Evolutionary conservation across 2,329 filamentous ascomycete genomes (phyloP), one percentile per base, ranked within the genome.

Genomic region (Pseudogymnoascus sp.): DNA sequence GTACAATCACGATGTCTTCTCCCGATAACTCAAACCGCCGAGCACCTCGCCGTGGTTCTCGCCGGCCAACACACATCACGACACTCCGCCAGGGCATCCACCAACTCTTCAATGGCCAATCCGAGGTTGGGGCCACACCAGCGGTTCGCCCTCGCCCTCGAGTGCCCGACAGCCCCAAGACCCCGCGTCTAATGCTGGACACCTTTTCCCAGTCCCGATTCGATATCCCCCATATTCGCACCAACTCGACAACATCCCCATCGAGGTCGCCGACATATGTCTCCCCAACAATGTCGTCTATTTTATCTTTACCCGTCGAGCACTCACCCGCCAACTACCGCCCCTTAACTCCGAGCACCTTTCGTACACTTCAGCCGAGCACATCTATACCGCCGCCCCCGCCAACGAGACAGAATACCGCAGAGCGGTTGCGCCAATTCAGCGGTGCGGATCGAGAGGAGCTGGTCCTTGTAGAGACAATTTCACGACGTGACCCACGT

Each of bases 91-190:
- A 57, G 26, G 67, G 68, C 29, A 42, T 73, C 51, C 68, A 71
- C 54, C 63, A 67, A 5, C 42, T 71, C 26, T 71, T 73, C 64
- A 64, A 66, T 6, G 71, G 71, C 21, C 66, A 68, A 37, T 71
- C 71, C 16, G 70, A 62, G 45, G 66, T 71, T 62, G 67, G 67
- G 47, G 4, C 4, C n/a, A 4, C 26, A 8, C 47, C 26, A 16
- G n/a, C 26, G 12, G 5, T 26, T 34, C 47, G 47, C 40, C 23
- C 45, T 14, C 47, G 4, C 47, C 47, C 47, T 51, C 72, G 71
- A 21, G 73, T 73, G 26, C 65, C 69, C 16, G 75, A 78, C 57
- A 79, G 76, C 18, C 80, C 80, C 36, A 84, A 84, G 69, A 77
- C 79, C 1, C 78, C 80, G 2, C 73, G 74, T 2, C 76, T 78